A percentile compares a stretch with the other conserved stretches of the same genome.
These are phyloP conservation scores for grape (Vitis vinifera) DNA, from an alignment of 164 flowering plant species.

Conservation along the genomic window ASM3070453v1 NC_081805.1:1606001-1606500, in stretches of 20 bases:
- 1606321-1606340: conserved; percentile 76
- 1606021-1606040: conserved; percentile 68
- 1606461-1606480: conserved; percentile 56
- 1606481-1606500: conserved; percentile 37
- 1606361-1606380: conserved; percentile 59
- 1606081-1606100: conserved; percentile 80
- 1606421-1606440: conserved; percentile 75
- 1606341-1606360: conserved; percentile 58
- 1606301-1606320: conserved; percentile 84
- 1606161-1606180: conserved; percentile 61
- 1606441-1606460: conserved; percentile 51
- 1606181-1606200: conserved; percentile 85
- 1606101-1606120: conserved; percentile 87
- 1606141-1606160: conserved; percentile 71
- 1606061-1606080: conserved; percentile 52
- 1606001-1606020: conserved; percentile 64
- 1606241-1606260: conserved; percentile 52
- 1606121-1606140: conserved; percentile 75
- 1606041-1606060: conserved; percentile 61
- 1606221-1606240: conserved; percentile 72
- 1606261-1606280: conserved; percentile 46
- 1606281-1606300: conserved; percentile 57
- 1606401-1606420: conserved; percentile 62
- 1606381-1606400: conserved; percentile 60
- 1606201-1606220: conserved; percentile 83